Base-by-base conservation (phyloP, 352 stramenopile species). In the Peronosclerospora sorghi region DNA sequence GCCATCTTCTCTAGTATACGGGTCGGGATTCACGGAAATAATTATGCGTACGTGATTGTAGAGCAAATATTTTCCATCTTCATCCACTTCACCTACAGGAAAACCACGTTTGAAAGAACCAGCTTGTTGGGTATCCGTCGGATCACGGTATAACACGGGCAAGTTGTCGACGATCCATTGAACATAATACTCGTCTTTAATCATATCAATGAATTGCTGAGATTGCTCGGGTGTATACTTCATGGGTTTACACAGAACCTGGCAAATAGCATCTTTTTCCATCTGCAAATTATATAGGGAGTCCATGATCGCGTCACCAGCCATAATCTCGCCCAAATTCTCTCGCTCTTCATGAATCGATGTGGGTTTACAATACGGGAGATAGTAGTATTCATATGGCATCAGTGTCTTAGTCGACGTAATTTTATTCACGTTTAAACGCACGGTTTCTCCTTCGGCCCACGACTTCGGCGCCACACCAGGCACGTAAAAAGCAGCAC, bases 41-140 rank as follows among this genome's bases (percentile, higher is more conserved):
- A 94, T 87, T 46, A 98, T 97, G 26, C 86, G 85, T 34, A 98
- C 77, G 67, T 99, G 95, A 68, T 99, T 99, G 83, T 98, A 98
- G 5, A 99, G 53, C 41, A 96, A 94, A 54, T 96, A 96, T 48
- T 96, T 85, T 32, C 88, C 82, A 35, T 86, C 68, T 2, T 87
- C 73, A 34, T 95, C 88, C 1, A 89, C 68, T 45, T 95, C 96
- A 26, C 95, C 95, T 14, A 98, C 68, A 1, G 94, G 94, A 60
- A 95, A 94, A 19, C 86, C 86, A 35, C 85, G 81, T 60, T 95
- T 88, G 60, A 88, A 94, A 15, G 73, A 77, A 23, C 79, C 79
- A 4, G 63, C 51, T 29, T 87, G 66, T 29, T 79, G 52, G 8
- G 65, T 73, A 35, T 86, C 72, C 13, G 71, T 70, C 38, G 77